Evolutionary conservation across 352 stramenopile species (phyloP).

Genomic region (Phytophthora citricola): DNA sequence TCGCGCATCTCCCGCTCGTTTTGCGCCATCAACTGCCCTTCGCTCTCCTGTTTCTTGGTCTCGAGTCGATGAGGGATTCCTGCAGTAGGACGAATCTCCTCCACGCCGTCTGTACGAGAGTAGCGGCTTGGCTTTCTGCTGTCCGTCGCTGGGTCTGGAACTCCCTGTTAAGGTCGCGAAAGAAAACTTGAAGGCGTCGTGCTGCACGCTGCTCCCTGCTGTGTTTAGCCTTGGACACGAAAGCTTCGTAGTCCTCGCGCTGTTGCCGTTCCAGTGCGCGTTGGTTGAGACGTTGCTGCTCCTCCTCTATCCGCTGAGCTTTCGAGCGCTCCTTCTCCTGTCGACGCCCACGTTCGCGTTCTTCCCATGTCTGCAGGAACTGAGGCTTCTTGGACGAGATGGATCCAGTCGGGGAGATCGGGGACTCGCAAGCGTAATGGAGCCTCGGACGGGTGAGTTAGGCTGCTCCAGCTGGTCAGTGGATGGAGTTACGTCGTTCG

Average conservation of each 20-base stretch:
- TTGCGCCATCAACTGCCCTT: slow-evolving; percentile 40
- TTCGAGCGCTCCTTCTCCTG: slow-evolving; percentile 69
- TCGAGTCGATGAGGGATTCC: slow-evolving; percentile 31
- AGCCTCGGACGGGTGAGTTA: slow-evolving; percentile 4
- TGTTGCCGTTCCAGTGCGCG: slow-evolving; percentile 43
- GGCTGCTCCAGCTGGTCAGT: slow-evolving; percentile 5
- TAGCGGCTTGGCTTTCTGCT: slow-evolving; percentile 21
- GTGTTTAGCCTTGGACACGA: slow-evolving; percentile 15
- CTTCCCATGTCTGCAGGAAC: slow-evolving; percentile 79
- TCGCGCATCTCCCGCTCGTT: slow-evolving; percentile 42
- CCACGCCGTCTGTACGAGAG: slow-evolving; percentile 39
- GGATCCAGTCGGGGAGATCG: slow-evolving; percentile 20
- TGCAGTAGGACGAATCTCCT: slow-evolving; percentile 35
- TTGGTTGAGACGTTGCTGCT: slow-evolving; percentile 61
- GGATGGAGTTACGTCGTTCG: slow-evolving; percentile 13
- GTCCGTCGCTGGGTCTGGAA: slow-evolving; percentile 1
- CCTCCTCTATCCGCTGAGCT: slow-evolving; percentile 62
- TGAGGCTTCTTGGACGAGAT: slow-evolving; percentile 54
- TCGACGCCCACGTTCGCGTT: slow-evolving; percentile 63
- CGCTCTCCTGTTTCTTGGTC: slow-evolving; percentile 12
- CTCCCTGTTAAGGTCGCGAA: slow-evolving; percentile 15
- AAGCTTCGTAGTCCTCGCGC: slow-evolving; percentile 26
- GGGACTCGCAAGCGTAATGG: slow-evolving; percentile 7
- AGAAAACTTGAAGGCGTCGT: slow-evolving; percentile 35
- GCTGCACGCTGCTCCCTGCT: slow-evolving; percentile 34